These are phyloP conservation scores for Gastrolobium bilobum DNA, from an alignment of 306 rosid species.

Conservation along the genomic window DNA sequence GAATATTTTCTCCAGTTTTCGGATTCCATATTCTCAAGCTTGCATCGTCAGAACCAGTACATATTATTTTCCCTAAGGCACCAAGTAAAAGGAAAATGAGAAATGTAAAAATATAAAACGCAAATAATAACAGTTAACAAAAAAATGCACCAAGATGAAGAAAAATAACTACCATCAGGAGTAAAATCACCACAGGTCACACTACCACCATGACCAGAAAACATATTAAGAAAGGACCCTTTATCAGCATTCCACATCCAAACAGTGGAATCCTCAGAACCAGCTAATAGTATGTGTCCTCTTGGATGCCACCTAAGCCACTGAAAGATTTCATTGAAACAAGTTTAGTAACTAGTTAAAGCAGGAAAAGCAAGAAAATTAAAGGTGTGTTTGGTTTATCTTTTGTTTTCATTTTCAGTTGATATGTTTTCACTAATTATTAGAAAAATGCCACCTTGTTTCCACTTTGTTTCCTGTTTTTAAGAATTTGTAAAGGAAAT, in stretches of 20 bases:
- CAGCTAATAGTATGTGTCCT: constrained; percentile 85
- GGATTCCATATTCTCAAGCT: constrained; percentile 95
- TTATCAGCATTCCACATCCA: constrained; percentile 97
- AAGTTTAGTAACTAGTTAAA: constrained; percentile 29
- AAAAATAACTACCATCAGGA: constrained; percentile 79
- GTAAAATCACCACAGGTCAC: constrained; percentile 97
- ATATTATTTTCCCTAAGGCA: constrained; percentile 78
- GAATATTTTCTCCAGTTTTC: constrained; percentile 75
- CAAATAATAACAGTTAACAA: constrained; percentile 11
- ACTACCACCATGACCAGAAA: constrained; percentile 79
- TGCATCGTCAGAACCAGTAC: constrained; percentile 94
- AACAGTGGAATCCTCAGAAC: constrained; percentile 79
- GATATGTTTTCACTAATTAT: neutral
- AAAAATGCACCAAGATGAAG: constrained; percentile 45
- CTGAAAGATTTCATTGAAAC: constrained; percentile 60
- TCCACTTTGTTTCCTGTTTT: neutral
- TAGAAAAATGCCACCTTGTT: neutral
- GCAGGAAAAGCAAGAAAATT: constrained; percentile 11
- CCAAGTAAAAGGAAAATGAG: constrained; percentile 41
- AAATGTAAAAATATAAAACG: neutral
- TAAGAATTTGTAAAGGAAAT: too few relatives aligned
- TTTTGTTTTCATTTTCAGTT: neutral
- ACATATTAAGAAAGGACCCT: constrained; percentile 63
- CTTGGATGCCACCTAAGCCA: constrained; percentile 98
- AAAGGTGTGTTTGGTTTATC: neutral